Evolutionary conservation across 2,329 filamentous ascomycete genomes (phyloP), one percentile per base, ranked within the genome.

Genomic region (Aspergillus awamori): DNA sequence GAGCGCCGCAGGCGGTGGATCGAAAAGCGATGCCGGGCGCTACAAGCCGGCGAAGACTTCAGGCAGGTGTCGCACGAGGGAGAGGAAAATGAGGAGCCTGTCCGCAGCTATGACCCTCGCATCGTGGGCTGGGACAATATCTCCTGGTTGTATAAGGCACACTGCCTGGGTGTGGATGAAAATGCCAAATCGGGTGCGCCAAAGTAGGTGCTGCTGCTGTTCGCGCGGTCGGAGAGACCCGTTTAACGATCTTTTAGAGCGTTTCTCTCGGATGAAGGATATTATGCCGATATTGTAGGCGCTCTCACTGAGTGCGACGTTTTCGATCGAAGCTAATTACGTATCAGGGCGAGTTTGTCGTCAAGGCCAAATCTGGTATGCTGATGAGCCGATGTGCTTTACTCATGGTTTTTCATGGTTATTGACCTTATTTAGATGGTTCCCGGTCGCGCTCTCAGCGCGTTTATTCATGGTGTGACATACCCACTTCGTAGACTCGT

Each of bases 41-140:
- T 64, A n/a, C 39, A 63, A 30, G 30, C 52, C 6, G 59, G 65
- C 6, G 45, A 54, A 24, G 53, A 63, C 26, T 53, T 59, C 4
- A 38, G 33, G 17, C 36, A 60, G 11, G 17, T 56, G 13, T 36
- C 60, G 2, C 62, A 45, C 10, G 63, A 65, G 8, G 48, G 43
- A 11, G 63, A 63, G 22, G 58, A 59, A 38, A 53, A 28, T 11
- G 64, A 66, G 10, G 60, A 61, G 24, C 61, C 60, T 5, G 63
- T 68, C 11, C 60, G 64, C 57, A 67, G 59, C 24, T 68, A 68
- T n/a, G 66, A 68, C 24, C 65, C 66, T 7, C 63, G 62, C 10
- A 51, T 68, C 15, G 65, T 68, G 20, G 58, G 58, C 49, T 56
- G 48, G 39, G 62, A 63, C 1, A 66, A 60, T 6, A 33, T 68